Evolutionary conservation across 73 alveolate genomes (phyloP).

Genomic region (Stentor roeselii): DNA sequence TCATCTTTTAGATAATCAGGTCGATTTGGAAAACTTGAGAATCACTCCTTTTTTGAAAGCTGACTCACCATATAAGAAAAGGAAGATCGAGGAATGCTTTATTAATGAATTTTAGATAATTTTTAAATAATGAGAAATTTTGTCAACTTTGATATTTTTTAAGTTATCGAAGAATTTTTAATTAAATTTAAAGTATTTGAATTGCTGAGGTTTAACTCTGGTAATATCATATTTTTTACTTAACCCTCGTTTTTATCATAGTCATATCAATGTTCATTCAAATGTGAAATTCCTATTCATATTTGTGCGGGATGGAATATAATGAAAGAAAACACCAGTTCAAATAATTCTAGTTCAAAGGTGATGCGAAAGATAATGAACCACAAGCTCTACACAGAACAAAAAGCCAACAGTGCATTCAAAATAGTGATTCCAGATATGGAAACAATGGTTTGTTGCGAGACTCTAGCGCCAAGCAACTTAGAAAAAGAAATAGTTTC

Average conservation of each 20-base stretch:
- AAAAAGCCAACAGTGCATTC: background rate
- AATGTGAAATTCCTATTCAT: background rate
- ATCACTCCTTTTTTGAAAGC: background rate
- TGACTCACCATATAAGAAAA: background rate
- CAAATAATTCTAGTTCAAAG: background rate
- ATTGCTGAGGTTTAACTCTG: no score
- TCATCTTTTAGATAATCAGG: background rate
- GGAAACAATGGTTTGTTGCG: background rate
- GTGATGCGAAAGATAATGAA: background rate
- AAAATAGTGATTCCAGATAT: background rate
- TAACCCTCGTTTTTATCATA: no score
- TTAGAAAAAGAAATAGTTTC: background rate
- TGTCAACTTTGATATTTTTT: no score
- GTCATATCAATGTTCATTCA: no score
- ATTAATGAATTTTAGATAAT: background rate
- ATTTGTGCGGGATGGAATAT: background rate
- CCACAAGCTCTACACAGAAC: background rate
- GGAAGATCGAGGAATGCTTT: constrained; percentile 1
- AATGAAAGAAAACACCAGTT: background rate
- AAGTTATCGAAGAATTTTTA: no score
- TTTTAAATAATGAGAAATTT: no score
- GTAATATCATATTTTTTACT: no score
- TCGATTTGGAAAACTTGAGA: background rate
- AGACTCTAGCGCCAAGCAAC: background rate
- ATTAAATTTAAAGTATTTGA: no score